A percentile compares a stretch with the other conserved stretches of the same genome.
phyloP scores from a whole-genome alignment of 495 filamentous ascomycete genomes.

The Podospora australis region DNA sequence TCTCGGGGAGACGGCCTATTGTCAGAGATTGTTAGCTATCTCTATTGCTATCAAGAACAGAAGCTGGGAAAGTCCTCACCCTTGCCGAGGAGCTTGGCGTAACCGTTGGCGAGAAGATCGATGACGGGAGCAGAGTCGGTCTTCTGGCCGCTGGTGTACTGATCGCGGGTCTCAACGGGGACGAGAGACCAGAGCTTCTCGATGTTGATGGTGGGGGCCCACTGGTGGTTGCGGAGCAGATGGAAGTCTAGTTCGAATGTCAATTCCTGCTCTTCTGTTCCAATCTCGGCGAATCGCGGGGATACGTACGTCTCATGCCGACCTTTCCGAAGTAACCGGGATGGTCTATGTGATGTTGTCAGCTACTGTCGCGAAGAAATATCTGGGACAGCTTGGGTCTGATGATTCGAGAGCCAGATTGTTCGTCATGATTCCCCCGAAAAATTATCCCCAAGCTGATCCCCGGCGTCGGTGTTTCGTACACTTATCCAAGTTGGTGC shows the following conservation, averaged over 20 bases:
- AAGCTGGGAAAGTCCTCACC: constrained; percentile 14
- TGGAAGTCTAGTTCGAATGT: constrained; percentile 21
- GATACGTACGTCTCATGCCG: constrained; percentile 28
- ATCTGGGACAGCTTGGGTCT: constrained; percentile 1
- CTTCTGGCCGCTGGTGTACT: constrained; percentile 30
- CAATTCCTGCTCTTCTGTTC: constrained; percentile 1
- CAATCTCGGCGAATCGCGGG: neutral
- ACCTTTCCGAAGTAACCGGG: constrained; percentile 36
- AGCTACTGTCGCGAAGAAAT: constrained; percentile 10
- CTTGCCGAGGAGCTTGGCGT: constrained; percentile 34
- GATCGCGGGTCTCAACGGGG: constrained; percentile 27
- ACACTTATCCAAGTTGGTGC: constrained; percentile 34
- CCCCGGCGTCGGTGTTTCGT: constrained; percentile 9
- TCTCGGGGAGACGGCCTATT: constrained; percentile 29
- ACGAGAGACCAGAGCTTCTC: constrained; percentile 34
- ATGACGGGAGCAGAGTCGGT: constrained; percentile 29
- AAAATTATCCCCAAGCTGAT: constrained; percentile 6
- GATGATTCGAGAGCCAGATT: neutral
- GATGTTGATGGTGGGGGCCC: constrained; percentile 32
- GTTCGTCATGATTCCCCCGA: neutral
- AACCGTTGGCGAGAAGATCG: constrained; percentile 32
- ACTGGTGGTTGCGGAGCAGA: constrained; percentile 29
- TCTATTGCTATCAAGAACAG: neutral
- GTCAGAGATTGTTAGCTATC: neutral
- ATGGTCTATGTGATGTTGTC: constrained; percentile 24